phyloP scores from a whole-genome alignment of 352 stramenopile genomes.

The Phytopythium vexans region DNA sequence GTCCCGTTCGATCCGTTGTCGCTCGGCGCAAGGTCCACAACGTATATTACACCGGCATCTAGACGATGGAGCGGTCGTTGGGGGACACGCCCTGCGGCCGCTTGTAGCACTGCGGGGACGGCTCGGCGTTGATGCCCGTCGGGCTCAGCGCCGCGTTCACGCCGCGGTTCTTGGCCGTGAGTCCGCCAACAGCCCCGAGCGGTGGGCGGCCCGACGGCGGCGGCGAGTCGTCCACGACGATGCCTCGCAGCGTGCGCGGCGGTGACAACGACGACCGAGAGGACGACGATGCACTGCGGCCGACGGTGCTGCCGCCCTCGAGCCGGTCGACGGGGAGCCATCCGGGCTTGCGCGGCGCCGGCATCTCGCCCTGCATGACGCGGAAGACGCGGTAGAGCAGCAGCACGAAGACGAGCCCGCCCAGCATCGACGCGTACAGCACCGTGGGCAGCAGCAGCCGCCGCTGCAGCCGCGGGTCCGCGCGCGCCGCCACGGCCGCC shows the following conservation, averaged over 20 bases:
- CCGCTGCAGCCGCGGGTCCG: conserved; percentile 4
- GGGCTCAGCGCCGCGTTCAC: conserved; percentile 24
- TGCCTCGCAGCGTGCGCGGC: conserved; percentile 7
- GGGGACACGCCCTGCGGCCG: conserved; percentile 45
- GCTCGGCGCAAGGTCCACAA: conserved; percentile 1
- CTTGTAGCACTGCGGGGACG: conserved; percentile 55
- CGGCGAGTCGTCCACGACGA: conserved; percentile 17
- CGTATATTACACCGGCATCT: neutral
- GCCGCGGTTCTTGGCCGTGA: conserved; percentile 3
- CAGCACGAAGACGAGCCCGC: conserved; percentile 32
- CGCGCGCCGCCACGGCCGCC: neutral
- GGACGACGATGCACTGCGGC: conserved; percentile 3
- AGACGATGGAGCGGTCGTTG: conserved; percentile 27
- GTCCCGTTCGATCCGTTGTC: too few species aligned
- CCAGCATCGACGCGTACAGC: conserved; percentile 46
- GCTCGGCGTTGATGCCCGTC: conserved; percentile 12
- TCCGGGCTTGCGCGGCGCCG: conserved; percentile 18
- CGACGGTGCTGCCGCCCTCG: conserved; percentile 4
- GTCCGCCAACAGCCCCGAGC: neutral
- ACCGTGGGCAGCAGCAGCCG: conserved; percentile 28
- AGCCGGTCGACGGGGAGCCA: conserved; percentile 3
- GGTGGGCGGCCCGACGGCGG: conserved; percentile 5
- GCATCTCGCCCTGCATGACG: conserved; percentile 42
- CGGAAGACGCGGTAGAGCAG: conserved; percentile 54
- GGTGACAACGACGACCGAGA: conserved; percentile 23